Evolutionary conservation across 495 filamentous ascomycete genomes (phyloP), one percentile per base, ranked within the genome.

Genomic region (Xylona heveae): DNA sequence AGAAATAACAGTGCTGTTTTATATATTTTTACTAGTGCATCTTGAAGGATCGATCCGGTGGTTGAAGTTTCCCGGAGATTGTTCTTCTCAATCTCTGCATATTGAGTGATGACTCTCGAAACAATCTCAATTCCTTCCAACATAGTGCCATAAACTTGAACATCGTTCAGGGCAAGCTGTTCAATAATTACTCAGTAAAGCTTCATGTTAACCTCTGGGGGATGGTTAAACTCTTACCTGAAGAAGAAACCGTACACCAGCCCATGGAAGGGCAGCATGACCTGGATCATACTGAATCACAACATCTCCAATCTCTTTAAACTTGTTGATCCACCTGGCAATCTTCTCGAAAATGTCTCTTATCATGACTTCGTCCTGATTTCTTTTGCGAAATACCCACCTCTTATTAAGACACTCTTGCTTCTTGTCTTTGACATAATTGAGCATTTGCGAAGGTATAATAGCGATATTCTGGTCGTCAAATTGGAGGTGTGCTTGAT

Each of bases 201-300:
- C 31, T 22, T 17, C 23, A 16, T 7, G 12, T 2, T 1, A 8
- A 16, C 8, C 3, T 16, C 22, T 30, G n/a, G 16, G 28, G 18
- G 14, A 2, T 24, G 18, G 12, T 2, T 31, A 25, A 10, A n/a
- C 33, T 29, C 44, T n/a, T 9, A 54, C 51, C 41, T 54, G 40
- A 9, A 61, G 40, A 9, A 60, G 32, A 31, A 58, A 55, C 10
- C 52, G 38, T 8, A 62, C 37, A 6, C 36, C 53, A 5, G 50
- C 59, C 59, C 59, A 61, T 7, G 59, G 55, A 25, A 61, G 39
- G 10, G 48, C 46, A 16, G 50, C 49, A 46, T 61, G 54, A 2
- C 30, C 42, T 8, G 51, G 55, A 39, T 61, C 56, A 32, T 48
- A 47, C 32, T 52, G 48, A 10, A 44, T 36, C 6, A 49, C 46